Percentiles rank a stretch among this genome's conserved stretches.
phyloP scores from a whole-genome alignment of 208 protist genomes.

The Trypanosoma lewisi region DNA sequence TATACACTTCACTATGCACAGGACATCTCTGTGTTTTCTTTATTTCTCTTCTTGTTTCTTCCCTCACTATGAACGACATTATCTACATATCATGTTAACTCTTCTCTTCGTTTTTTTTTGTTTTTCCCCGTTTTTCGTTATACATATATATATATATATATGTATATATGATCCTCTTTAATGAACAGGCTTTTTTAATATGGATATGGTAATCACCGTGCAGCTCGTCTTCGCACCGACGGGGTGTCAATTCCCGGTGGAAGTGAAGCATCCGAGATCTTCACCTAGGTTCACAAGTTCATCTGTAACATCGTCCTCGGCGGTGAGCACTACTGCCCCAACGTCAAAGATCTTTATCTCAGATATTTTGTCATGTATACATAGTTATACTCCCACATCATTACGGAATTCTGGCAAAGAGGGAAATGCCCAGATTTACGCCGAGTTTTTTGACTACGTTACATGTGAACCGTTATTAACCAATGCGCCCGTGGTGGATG shows the following conservation, averaged over 20 bases:
- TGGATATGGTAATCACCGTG: constrained; percentile 23
- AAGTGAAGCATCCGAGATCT: constrained; percentile 11
- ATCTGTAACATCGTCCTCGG: constrained; percentile 7
- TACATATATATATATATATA: background rate
- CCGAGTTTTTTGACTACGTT: constrained; percentile 28
- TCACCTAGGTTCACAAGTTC: constrained; percentile 9
- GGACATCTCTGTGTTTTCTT: too few species aligned
- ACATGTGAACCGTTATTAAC: constrained; percentile 11
- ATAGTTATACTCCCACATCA: background rate
- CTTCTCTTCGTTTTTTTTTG: constrained; percentile 5
- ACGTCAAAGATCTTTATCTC: constrained; percentile 25
- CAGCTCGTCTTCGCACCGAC: constrained; percentile 22
- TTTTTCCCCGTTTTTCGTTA: constrained; percentile 4
- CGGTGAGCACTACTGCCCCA: background rate
- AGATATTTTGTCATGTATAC: constrained; percentile 17
- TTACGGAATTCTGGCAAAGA: background rate
- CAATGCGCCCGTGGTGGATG: constrained; percentile 19
- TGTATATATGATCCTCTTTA: background rate
- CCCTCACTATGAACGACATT: too few species aligned
- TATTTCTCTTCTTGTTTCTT: too few species aligned
- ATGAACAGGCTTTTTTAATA: too few species aligned
- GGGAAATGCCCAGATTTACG: constrained; percentile 7
- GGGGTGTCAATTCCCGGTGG: constrained; percentile 15
- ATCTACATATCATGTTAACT: background rate
- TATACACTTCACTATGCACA: too few species aligned